A percentile compares a stretch with the other conserved stretches of the same genome.
These are phyloP conservation scores for Mrakia blollopis DNA, from an alignment of 768 basidiomycete genomes.

Conservation along the genomic window DNA sequence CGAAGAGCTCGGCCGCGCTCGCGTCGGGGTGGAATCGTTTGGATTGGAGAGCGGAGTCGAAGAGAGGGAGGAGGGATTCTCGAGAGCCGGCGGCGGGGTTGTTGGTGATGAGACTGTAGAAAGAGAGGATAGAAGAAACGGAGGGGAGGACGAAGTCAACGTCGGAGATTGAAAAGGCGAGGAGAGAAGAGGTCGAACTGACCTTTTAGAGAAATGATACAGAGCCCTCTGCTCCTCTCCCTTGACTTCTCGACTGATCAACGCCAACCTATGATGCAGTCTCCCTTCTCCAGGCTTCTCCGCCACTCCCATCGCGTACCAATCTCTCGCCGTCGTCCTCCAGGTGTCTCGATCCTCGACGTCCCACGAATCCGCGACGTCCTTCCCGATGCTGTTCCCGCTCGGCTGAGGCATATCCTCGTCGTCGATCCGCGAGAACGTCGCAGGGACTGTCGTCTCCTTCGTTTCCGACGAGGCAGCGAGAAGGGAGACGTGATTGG, in stretches of 20 bases:
- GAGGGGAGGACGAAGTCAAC: constrained; percentile 10
- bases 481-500: constrained; percentile 61
- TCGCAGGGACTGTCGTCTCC: constrained; percentile 35
- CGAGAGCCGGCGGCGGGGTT: constrained; percentile 83
- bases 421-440: constrained; percentile 35
- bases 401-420: constrained; percentile 48
- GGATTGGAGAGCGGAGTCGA: constrained; percentile 68
- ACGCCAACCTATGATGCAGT: constrained; percentile 86
- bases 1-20: constrained; percentile 65
- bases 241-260: constrained; percentile 76
- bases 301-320: constrained; percentile 82
- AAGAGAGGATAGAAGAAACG: not conserved
- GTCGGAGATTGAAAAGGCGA: not conserved
- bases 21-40: constrained; percentile 69
- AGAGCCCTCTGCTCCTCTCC: constrained; percentile 75
- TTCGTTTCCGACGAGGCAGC: constrained; percentile 37
- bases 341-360: constrained; percentile 79
- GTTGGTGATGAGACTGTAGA: constrained; percentile 73
- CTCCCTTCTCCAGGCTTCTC: constrained; percentile 92
- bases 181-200: constrained; percentile 36
- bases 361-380: constrained; percentile 70
- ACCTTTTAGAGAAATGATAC: constrained; percentile 96
- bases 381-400: constrained; percentile 70
- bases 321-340: constrained; percentile 80
- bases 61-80: constrained; percentile 83